phyloP scores from a whole-genome alignment of 2,329 filamentous ascomycete genomes.

The Hypoxylon sp. region DNA sequence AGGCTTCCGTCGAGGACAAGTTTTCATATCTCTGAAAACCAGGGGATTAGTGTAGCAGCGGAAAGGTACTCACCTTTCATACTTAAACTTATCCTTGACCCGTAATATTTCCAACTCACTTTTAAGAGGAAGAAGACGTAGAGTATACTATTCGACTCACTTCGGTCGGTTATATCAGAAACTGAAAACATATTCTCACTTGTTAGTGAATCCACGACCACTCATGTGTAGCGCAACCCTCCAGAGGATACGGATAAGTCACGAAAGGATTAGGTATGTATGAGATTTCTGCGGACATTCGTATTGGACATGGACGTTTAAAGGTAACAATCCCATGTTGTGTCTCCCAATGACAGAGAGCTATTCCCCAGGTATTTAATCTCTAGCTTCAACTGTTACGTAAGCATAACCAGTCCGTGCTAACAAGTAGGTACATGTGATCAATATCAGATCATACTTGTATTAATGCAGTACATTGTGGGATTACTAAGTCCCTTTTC shows the following conservation, averaged over 20 bases:
- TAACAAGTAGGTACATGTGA: neutral
- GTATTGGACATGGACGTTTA: neutral
- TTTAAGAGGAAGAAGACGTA: neutral
- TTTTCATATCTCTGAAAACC: conserved; percentile 7
- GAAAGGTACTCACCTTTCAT: neutral
- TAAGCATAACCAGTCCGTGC: neutral
- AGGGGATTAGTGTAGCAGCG: neutral
- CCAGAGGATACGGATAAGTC: neutral
- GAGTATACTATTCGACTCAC: neutral
- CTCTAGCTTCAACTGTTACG: neutral
- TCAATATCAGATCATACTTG: neutral
- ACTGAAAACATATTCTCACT: neutral
- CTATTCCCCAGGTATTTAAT: neutral
- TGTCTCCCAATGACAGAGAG: neutral
- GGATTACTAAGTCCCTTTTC: neutral
- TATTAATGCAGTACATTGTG: neutral
- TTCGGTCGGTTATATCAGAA: neutral
- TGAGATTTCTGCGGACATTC: neutral
- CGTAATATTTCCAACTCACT: neutral
- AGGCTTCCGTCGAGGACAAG: conserved; percentile 1
- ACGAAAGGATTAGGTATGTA: neutral
- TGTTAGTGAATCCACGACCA: neutral
- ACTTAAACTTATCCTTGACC: neutral
- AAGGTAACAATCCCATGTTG: no score
- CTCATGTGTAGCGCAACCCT: neutral